phyloP scores from a whole-genome alignment of 345 rosid genomes.

The Gynandropsis gynandra region DNA sequence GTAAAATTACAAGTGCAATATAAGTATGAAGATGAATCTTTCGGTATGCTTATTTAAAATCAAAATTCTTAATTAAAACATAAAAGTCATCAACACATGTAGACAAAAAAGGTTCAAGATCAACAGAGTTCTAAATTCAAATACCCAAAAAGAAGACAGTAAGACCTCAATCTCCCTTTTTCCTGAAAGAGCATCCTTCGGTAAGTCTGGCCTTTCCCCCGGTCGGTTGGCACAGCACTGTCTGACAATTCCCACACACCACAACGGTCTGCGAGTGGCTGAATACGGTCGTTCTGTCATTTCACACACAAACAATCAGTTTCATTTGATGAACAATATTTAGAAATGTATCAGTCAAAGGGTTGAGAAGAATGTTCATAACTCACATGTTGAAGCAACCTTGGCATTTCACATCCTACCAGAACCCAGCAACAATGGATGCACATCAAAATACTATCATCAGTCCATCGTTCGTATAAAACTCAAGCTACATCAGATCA shows the following conservation, averaged over 20 bases:
- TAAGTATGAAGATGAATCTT: too few relatives aligned
- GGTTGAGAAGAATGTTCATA: neutral
- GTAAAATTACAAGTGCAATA: too few relatives aligned
- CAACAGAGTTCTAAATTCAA: too few relatives aligned
- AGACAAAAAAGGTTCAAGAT: too few relatives aligned
- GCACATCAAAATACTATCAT: neutral
- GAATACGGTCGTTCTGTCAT: slow-evolving; percentile 59
- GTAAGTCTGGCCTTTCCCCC: slow-evolving; percentile 65
- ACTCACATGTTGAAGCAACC: slow-evolving; percentile 75
- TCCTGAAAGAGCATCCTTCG: slow-evolving; percentile 72
- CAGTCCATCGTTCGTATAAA: too few relatives aligned
- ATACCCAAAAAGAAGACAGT: too few relatives aligned
- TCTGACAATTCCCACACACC: slow-evolving; percentile 68
- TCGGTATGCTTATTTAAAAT: too few relatives aligned
- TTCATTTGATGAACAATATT: neutral
- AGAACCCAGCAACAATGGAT: neutral
- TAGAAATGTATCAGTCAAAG: neutral
- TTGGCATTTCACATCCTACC: slow-evolving; percentile 72
- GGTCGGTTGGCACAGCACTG: slow-evolving; percentile 66
- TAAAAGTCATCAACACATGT: too few relatives aligned
- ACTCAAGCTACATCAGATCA: too few relatives aligned
- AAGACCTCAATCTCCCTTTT: slow-evolving; percentile 37
- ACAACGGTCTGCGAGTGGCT: slow-evolving; percentile 80
- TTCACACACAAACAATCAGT: neutral
- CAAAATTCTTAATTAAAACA: too few relatives aligned